Base-by-base conservation (phyloP, 2,329 filamentous ascomycete species). In the Aureobasidium subglaciale region DNA sequence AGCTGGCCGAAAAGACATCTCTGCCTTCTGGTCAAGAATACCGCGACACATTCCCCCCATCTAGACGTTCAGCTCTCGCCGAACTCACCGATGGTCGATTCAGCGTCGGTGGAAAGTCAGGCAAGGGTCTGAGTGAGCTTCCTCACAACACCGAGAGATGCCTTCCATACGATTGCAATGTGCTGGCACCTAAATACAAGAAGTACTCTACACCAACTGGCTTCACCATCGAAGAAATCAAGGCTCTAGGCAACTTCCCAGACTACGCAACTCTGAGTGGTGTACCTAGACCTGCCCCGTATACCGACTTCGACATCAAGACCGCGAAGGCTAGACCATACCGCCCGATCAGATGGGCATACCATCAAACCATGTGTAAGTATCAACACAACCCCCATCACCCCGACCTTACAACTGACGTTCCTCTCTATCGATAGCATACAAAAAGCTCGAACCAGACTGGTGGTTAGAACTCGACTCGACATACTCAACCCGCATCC, bases 331-430 rank as follows among this genome's bases (percentile, higher is more conserved):
- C 89, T 1, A 77, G 90, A 56, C 89, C 89, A 0, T 95, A 91
- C 66, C 78, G 90, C 37, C 90, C 90, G 0, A 87, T 95, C 40
- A 72, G 90, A 63, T 95, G 90, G 90, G 75, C 78, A 0, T 95
- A 95, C 65, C 88, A 93, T 66, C 90, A 95, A 66, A 95, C 89
- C 0, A 95, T 95, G 90, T 88, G 88, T 92, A 79, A 63, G 85
- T 77, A 3, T n/a, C 5, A 2, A 8, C 15, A 20, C 5, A 16
- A 34, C 11, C 29, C 20, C n/a, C 11, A 2, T 10, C 5, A 22
- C 40, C 20, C 6, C 4, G 3, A 13, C 42, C 27, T 1, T 29
- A 5, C 2, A n/a, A 55, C 15, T 15, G 10, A 25, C 32, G 34
- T 20, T 13, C 25, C 27, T 22, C 34, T 13, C 45, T 30, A 16